Evolutionary conservation across 169 alveolate genomes (phyloP), one percentile per base, ranked within the genome.

Genomic region (Condylostoma magnum): DNA sequence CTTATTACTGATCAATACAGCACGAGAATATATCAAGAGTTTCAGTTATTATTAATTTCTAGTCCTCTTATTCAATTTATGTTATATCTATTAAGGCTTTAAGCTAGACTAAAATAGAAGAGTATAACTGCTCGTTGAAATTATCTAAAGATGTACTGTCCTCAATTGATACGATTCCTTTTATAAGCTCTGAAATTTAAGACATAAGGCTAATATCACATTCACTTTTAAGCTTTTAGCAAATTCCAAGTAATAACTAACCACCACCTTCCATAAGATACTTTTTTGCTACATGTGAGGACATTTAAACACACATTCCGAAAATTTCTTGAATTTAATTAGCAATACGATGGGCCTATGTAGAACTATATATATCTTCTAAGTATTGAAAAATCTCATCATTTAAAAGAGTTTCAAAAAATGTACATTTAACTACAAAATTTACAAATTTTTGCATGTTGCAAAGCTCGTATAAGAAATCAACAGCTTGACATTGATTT

Each of bases 401-500:
- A 15, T 25, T n/a, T 12, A 15, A n/a, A 25, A 51, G 15, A 22
- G 25, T 18, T 10, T 51, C 36, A 22, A 20, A 51, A 18, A 51
- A 22, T 10, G 10, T 25, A 10, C n/a, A 18, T 51, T 33, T 51
- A 10, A 22, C 25, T n/a, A 33, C 12, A 18, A 51, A n/a, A 25
- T n/a, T n/a, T 12, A 25, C 60, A 18, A 15, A 22, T 25, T 51
- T 51, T 51, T 25, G 37, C 30, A 53, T 53, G 33, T 6, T 53
- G 38, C 43, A 22, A n/a, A 53, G 65, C 12, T 53, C 65, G 18
- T 22, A 22, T n/a, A 53, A 53, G 38, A 53, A 53, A 6, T 53
- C 30, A 20, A 53, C n/a, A 53, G 65, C 65, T 25, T 41, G 44
- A 27, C 30, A 33, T 6, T 53, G 25, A 0, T 22, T 27, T 2